Base-by-base conservation (phyloP, 164 flowering plant genomes). In the Platanus orientalis region DNA sequence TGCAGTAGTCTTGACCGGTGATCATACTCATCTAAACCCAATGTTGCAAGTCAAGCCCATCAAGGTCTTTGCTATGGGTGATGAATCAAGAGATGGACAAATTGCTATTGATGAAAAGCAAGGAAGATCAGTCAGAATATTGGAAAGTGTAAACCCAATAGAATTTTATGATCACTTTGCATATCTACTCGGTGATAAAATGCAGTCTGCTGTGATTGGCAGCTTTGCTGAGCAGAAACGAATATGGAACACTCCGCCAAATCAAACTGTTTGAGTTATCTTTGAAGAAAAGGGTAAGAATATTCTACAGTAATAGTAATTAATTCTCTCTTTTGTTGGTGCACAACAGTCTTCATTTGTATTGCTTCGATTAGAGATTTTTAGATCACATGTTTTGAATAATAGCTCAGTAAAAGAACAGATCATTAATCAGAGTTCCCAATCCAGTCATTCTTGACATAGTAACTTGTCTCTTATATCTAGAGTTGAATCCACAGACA, bases 201-300 rank as follows among this genome's bases (percentile, higher is more conserved):
- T 71, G 17, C 97, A 90, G 68, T 81, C 95, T 52, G 94, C 97
- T 60, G 78, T 84, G 10, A 29, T 87, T 59, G 82, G 84, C 71
- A 90, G 92, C 78, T 90, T 83, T 58, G 63, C 74, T n/a, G 87
- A 85, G 53, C 96, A 93, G 77, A 83, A 53, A 73, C 79, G 75
- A 74, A 69, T 62, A 14, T 90, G 92, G 98, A 87, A 71, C 54
- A 72, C 48, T 32, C 73, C 80, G 29, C 67, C 74, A 23, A 76
- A 74, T 57, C 25, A 63, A 32, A 73, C 73, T 51, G 21, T n/a
- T n/a, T 54, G 16, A n/a, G 21, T n/a, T 20, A 9, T 34, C 39
- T 5, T 10, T 34, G 24, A 40, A 60, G 48, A 53, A 56, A 45
- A n/a, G n/a, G n/a, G n/a, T n/a, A n/a, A n/a, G n/a, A 56, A 29